Evolutionary conservation across 257 asterid species (phyloP), one percentile per base, ranked within the genome.

Genomic region (Solanum commersonii): DNA sequence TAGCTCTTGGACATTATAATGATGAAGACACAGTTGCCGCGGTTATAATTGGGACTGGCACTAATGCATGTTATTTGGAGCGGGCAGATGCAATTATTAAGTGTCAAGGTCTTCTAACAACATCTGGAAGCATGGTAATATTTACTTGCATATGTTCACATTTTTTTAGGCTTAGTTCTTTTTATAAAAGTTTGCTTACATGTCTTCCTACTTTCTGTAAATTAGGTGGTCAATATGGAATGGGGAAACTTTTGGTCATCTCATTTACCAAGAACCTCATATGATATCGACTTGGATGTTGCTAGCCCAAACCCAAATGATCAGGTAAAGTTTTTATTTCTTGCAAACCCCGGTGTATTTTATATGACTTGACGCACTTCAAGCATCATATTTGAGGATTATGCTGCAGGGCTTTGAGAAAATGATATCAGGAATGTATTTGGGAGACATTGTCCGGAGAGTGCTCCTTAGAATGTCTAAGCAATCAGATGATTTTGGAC

Each of bases 211-310:
- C 68, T 56, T 82, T 83, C 35, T 67, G 35, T 87, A 88, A 42
- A 70, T 85, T 83, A 96, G 99, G 99, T 95, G 14, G 94, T 96
- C 67, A 95, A 96, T 90, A 95, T 94, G 94, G 99, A 96, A 90
- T 96, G 99, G 99, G 99, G 98, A 56, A 96, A 96, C 89, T 96
- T 95, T 89, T 94, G 98, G 96, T 94, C 98, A 79, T 95, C 98
- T 65, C 98, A 94, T 93, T 91, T 96, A 88, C 99, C 99, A 14
- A 90, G 96, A 90, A 96, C 99, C 34, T 87, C 90, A 38, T 96
- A 95, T 86, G 99, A 96, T 73, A 85, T 90, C 3, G 96, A 93
- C 85, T 90, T 96, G 93, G 98, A 96, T 91, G 94, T 93, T 56
- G 96, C 94, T 11, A 94, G 98, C 91, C 94, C 94, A 59, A 94